Percentiles rank a stretch among this genome's conserved stretches.
Conservation (phyloP, 2,329 filamentous ascomycete species). For the Epichloe coenophiala region DNA sequence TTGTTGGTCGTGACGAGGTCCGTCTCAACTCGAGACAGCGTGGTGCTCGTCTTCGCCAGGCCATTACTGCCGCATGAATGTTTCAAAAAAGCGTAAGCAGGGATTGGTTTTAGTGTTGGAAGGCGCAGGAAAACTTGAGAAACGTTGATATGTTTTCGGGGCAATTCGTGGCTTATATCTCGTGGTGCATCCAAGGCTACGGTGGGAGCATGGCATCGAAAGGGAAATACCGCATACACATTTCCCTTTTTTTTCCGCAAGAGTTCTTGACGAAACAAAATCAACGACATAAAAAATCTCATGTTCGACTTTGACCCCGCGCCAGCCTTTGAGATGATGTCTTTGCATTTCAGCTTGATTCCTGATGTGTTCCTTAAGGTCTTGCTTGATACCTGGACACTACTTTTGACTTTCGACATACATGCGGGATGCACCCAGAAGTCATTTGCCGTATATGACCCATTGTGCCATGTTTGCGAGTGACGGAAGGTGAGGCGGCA, state of each 20-base stretch:
- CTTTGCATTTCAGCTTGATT: too few relatives aligned
- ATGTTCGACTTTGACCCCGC: not conserved
- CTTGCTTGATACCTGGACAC: too few relatives aligned
- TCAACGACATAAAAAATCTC: constrained; percentile 4
- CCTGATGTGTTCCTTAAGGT: too few relatives aligned
- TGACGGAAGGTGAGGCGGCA: too few relatives aligned
- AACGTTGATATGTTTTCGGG: constrained; percentile 8
- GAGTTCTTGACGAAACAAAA: constrained; percentile 24
- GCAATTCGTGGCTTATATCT: constrained; percentile 24
- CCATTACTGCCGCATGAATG: constrained; percentile 48
- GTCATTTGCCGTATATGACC: too few relatives aligned
- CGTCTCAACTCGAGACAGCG: constrained; percentile 89
- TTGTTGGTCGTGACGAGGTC: constrained; percentile 47
- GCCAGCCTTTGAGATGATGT: not conserved
- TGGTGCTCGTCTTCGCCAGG: constrained; percentile 52
- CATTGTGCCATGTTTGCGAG: too few relatives aligned
- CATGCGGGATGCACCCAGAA: too few relatives aligned
- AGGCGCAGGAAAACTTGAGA: constrained; percentile 5
- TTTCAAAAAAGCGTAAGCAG: constrained; percentile 11
- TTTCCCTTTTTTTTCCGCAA: constrained; percentile 15
- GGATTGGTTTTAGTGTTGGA: constrained; percentile 5
- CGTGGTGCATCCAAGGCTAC: constrained; percentile 25
- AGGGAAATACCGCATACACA: constrained; percentile 22
- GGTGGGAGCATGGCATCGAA: constrained; percentile 25
- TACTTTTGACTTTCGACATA: too few relatives aligned